Evolutionary conservation across 192 early-diverging fungal genomes (phyloP), one percentile per base, ranked within the genome.

Genomic region (Chytriomyces hyalinus): DNA sequence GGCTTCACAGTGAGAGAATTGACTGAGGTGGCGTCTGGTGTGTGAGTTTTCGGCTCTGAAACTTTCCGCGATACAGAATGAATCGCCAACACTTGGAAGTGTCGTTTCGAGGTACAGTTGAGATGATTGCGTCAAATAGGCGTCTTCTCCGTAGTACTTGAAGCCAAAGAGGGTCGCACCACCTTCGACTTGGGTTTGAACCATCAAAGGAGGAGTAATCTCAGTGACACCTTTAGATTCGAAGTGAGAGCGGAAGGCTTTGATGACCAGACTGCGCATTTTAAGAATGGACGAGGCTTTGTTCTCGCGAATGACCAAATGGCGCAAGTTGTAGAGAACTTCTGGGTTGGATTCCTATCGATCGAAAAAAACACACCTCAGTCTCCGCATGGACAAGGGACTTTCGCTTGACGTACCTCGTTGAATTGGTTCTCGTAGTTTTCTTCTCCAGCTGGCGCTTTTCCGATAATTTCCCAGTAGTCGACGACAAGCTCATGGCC

Each of bases 101-200:
- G 91, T 92, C 5, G 98, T 98, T 83, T 99, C 98, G 53, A 99
- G 87, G 80, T 99, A 99, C 70, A 99, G 91, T 87, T 99, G 98
- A 53, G 96, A 97, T 36, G 95, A 95, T 87, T 99, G 98, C 5
- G 98, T 98, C 82, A 99, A 88, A 83, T 97, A 99, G 7, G 97
- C 96, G 83, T 92, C 83, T 80, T 98, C 94, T 48, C 94, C 97
- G 77, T 99, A 99, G 86, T 99, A 99, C 80, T 98, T 84, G 81
- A 99, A 92, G 59, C 87, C 85, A 67, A 99, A 99, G 67, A 99
- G 88, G 7, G 97, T 98, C 49, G 91, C 91, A 7, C 98, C 98
- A 67, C 98, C 98, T 86, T 99, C 98, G 11, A 97, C 97, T 83
- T 98, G 96, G 50, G 97, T 99, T 87, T 99, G 97, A 26, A 99